A percentile compares a stretch with the other conserved stretches of the same genome.
phyloP scores from a whole-genome alignment of 1,284 basidiomycete genomes.

The Naganishia sp. region DNA sequence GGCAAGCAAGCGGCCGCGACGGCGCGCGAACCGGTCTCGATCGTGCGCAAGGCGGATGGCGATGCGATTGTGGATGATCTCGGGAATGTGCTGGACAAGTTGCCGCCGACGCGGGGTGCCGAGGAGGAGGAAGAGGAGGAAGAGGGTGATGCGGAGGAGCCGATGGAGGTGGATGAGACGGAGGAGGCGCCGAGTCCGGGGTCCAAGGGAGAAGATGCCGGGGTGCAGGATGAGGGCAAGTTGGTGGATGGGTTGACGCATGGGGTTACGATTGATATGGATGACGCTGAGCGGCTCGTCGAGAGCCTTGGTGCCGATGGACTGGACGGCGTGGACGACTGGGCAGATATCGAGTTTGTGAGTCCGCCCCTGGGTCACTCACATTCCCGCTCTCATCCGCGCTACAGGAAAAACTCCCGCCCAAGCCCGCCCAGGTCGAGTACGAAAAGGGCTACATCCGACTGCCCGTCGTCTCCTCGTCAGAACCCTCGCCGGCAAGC shows the following conservation, averaged over 20 bases:
- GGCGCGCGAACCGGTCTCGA: constrained; percentile 44
- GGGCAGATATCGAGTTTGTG: constrained; percentile 31
- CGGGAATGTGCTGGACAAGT: constrained; percentile 38
- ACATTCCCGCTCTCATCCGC: background rate
- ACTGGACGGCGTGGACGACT: constrained; percentile 28
- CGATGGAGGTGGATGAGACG: constrained; percentile 8
- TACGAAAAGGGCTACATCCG: constrained; percentile 80
- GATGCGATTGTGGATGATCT: constrained; percentile 44
- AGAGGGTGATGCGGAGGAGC: constrained; percentile 41
- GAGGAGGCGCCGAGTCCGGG: constrained; percentile 54
- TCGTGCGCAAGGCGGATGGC: constrained; percentile 43
- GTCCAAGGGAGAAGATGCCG: constrained; percentile 57
- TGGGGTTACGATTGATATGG: constrained; percentile 75
- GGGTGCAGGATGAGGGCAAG: constrained; percentile 54
- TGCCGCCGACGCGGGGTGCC: constrained; percentile 19
- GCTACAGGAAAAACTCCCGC: constrained; percentile 48
- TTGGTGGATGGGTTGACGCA: constrained; percentile 75
- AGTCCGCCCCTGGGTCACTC: background rate
- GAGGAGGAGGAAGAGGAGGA: constrained; percentile 57
- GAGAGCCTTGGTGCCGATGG: constrained; percentile 9
- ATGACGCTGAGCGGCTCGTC: constrained; percentile 27
- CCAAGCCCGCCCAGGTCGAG: constrained; percentile 74
- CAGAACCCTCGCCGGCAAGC: constrained; percentile 73
- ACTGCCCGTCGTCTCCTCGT: constrained; percentile 76
- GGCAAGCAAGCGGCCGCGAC: constrained; percentile 38